Evolutionary conservation across 2,329 filamentous ascomycete genomes (phyloP).

Genomic region (Sporothrix brasiliensis): DNA sequence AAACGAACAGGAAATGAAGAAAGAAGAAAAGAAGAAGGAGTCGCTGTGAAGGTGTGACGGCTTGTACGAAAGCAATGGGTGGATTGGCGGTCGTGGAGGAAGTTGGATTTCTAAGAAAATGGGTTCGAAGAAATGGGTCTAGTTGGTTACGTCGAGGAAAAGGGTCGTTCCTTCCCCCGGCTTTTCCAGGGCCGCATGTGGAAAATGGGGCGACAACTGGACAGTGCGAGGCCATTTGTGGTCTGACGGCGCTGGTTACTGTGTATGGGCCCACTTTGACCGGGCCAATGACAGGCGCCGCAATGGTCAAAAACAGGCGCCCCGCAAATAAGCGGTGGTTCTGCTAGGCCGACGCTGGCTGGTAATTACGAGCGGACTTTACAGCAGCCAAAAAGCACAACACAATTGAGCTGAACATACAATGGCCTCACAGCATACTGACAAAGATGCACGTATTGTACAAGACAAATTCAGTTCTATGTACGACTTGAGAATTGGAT

Average conservation of each 20-base stretch:
- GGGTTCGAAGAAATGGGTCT: neutral
- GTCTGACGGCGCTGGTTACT: neutral
- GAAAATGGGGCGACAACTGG: conserved; percentile 11
- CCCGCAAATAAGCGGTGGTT: neutral
- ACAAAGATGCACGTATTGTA: too few species aligned
- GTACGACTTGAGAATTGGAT: too few species aligned
- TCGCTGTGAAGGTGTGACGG: neutral
- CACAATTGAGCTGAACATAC: too few species aligned
- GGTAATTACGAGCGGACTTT: conserved; percentile 30
- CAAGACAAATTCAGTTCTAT: too few species aligned
- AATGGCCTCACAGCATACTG: neutral
- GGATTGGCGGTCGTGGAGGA: neutral
- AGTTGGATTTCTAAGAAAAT: conserved; percentile 8
- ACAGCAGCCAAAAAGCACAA: neutral
- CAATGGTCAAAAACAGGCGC: conserved; percentile 40
- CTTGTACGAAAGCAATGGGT: neutral
- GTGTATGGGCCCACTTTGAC: conserved; percentile 32
- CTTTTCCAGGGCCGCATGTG: neutral
- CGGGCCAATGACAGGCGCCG: conserved; percentile 39
- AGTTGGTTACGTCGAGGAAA: neutral
- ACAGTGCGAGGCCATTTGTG: conserved; percentile 1
- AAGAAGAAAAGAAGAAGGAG: neutral
- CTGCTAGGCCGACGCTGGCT: neutral
- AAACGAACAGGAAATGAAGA: too few species aligned
- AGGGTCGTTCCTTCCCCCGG: neutral